Conservation (phyloP, 768 basidiomycete genomes). For the Mrakia blollopis region DNA sequence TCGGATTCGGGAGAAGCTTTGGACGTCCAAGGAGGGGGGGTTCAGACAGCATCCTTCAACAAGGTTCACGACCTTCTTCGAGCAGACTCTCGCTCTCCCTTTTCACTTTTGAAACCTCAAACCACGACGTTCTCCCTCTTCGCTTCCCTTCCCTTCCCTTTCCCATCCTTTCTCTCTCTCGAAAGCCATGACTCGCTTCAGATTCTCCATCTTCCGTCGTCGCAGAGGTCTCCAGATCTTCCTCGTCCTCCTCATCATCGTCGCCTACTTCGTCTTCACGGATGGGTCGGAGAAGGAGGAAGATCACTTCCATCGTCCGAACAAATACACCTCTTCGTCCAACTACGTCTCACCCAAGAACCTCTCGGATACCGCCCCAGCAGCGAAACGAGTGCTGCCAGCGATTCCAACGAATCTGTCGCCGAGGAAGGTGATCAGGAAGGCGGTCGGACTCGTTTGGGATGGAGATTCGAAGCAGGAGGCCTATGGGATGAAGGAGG, state of each 20-base stretch:
- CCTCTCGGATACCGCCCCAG: background rate
- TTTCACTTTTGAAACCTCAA: too few species aligned
- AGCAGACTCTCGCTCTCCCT: too few species aligned
- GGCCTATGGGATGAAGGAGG: background rate
- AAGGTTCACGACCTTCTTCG: too few species aligned
- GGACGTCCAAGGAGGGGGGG: too few species aligned
- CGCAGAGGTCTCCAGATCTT: background rate
- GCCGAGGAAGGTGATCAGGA: slow-evolving; percentile 1
- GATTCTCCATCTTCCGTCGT: background rate
- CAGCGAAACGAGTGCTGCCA: background rate
- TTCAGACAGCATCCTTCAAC: too few species aligned
- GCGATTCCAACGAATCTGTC: background rate
- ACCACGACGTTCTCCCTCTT: too few species aligned
- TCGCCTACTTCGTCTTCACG: background rate
- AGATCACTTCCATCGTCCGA: background rate
- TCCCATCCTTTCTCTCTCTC: background rate
- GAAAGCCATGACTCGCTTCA: background rate
- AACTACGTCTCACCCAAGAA: background rate
- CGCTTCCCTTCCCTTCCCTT: background rate
- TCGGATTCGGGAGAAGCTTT: too few species aligned
- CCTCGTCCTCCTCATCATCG: background rate
- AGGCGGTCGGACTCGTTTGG: background rate
- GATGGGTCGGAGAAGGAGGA: background rate
- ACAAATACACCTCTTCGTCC: background rate
- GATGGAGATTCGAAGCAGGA: background rate